Conservation (phyloP, 2,329 filamentous ascomycete genomes). For the Colletotrichum godetiae region DNA sequence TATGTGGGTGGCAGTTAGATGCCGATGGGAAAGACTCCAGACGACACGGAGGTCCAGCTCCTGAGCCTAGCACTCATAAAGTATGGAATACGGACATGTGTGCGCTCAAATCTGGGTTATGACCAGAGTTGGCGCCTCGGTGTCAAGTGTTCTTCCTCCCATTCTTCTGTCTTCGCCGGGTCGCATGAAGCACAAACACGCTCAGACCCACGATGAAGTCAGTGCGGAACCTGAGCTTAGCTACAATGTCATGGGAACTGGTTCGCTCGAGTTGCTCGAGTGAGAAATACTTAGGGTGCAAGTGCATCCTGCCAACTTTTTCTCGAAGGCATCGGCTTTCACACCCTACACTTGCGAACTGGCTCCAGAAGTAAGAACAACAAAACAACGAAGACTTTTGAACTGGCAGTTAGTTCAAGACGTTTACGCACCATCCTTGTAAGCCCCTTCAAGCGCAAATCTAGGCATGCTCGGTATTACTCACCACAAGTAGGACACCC, state of each 20-base stretch:
- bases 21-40: background rate
- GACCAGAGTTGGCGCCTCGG: background rate
- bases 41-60: background rate
- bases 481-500: background rate
- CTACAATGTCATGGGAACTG: background rate
- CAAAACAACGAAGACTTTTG: background rate
- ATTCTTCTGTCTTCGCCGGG: background rate
- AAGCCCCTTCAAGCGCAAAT: background rate
- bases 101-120: background rate
- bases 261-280: background rate
- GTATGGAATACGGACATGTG: background rate
- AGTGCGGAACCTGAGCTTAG: background rate
- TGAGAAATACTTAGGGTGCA: background rate
- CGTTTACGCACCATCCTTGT: background rate
- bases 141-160: background rate
- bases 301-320: background rate
- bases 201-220: slow-evolving; percentile 6
- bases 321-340: background rate
- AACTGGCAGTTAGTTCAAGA: background rate
- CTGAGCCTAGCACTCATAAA: no score
- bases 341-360: background rate
- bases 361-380: background rate
- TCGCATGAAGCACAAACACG: background rate
- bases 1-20: background rate
- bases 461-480: background rate